Percentiles rank a stretch among this genome's conserved stretches.
phyloP scores from a whole-genome alignment of 2,329 filamentous ascomycete species.

The Chlorencoelia australis region DNA sequence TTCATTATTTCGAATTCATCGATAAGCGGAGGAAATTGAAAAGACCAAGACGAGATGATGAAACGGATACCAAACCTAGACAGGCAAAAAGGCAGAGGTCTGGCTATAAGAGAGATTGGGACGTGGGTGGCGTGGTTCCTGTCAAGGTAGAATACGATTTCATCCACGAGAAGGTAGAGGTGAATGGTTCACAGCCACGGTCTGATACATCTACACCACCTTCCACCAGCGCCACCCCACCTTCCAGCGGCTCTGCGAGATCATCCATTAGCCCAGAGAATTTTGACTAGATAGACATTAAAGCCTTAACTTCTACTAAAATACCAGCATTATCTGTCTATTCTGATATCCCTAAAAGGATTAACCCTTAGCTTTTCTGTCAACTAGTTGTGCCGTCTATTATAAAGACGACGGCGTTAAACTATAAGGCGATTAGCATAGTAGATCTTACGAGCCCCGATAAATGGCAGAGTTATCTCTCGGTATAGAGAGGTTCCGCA shows the following conservation, averaged over 20 bases:
- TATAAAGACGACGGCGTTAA: background rate
- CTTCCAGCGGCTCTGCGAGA: background rate
- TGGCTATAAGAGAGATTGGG: background rate
- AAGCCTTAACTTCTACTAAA: background rate
- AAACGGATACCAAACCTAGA: background rate
- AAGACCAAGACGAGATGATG: background rate
- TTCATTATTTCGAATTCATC: conserved; percentile 1
- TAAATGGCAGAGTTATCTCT: background rate
- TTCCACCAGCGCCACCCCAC: background rate
- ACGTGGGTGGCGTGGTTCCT: background rate
- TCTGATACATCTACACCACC: background rate
- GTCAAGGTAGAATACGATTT: background rate
- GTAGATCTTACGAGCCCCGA: background rate
- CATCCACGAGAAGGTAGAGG: background rate
- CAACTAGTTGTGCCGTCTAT: background rate
- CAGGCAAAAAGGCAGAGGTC: background rate
- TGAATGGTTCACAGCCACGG: background rate
- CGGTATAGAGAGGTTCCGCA: background rate
- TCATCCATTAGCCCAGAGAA: background rate
- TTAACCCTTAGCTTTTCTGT: background rate
- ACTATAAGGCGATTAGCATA: background rate
- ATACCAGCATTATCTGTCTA: background rate
- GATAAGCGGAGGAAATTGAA: background rate
- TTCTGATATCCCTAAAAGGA: background rate
- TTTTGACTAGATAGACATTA: background rate